A percentile compares a stretch with the other conserved stretches of the same genome.
These are phyloP conservation scores for Scleroderma bovista DNA, from an alignment of 768 basidiomycete species.

Conservation along the genomic window DNA sequence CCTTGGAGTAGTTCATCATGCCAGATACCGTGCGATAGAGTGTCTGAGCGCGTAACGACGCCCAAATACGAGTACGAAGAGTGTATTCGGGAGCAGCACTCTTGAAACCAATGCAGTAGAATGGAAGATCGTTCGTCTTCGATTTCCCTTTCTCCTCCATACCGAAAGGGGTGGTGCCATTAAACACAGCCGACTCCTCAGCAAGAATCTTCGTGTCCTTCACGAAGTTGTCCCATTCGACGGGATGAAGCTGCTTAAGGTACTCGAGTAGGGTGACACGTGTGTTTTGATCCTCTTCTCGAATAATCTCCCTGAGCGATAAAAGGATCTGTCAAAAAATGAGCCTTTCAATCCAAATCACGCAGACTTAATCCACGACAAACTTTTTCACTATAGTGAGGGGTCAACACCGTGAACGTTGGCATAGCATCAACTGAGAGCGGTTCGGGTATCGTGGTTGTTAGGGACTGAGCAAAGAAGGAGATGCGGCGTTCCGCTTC, in stretches of 20 bases:
- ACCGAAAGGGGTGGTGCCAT: slow-evolving; percentile 66
- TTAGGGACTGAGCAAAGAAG: slow-evolving; percentile 97
- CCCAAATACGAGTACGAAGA: slow-evolving; percentile 98
- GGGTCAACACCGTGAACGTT: slow-evolving; percentile 96
- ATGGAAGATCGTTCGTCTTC: slow-evolving; percentile 89
- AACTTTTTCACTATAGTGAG: slow-evolving; percentile 98
- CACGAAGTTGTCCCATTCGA: slow-evolving; percentile 99
- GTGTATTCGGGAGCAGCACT: slow-evolving; percentile 98
- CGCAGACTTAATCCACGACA: slow-evolving; percentile 12
- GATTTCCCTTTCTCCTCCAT: slow-evolving; percentile 79
- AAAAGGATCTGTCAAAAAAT: slow-evolving; percentile 67
- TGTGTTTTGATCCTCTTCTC: slow-evolving; percentile 95
- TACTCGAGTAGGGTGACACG: slow-evolving; percentile 97
- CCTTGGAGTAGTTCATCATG: slow-evolving; percentile 99
- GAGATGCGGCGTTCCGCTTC: slow-evolving; percentile 98
- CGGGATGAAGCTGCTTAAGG: slow-evolving; percentile 93
- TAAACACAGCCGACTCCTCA: slow-evolving; percentile 87
- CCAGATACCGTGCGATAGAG: slow-evolving; percentile 98
- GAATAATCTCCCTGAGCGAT: slow-evolving; percentile 95
- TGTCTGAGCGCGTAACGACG: slow-evolving; percentile 96
- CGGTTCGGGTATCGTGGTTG: slow-evolving; percentile 90
- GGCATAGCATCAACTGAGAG: slow-evolving; percentile 99
- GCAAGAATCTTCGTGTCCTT: slow-evolving; percentile 99
- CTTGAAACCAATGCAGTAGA: slow-evolving; percentile 99
- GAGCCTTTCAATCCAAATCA: slow-evolving; percentile 1